phyloP scores from a whole-genome alignment of 2,329 filamentous ascomycete species.

The Fusarium coffeatum region DNA sequence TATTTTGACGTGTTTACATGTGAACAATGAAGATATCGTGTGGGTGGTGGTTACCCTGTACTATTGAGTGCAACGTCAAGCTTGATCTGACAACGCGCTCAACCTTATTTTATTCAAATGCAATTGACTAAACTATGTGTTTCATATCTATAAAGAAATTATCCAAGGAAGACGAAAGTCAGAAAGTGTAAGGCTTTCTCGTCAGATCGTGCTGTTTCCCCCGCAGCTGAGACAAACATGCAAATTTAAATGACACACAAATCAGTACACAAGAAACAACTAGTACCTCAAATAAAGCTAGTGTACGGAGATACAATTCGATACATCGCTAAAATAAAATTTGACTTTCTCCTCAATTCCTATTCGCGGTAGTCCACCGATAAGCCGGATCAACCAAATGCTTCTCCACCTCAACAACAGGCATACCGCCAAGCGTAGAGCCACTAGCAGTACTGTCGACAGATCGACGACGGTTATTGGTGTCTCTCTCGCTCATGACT shows the following conservation, averaged over 20 bases:
- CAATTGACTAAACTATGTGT: too few species aligned
- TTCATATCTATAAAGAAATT: too few species aligned
- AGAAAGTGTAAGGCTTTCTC: too few species aligned
- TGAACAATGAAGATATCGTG: fast-evolving
- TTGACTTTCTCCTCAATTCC: neutral
- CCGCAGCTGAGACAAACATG: too few species aligned
- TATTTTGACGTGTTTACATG: neutral
- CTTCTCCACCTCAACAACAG: conserved; percentile 12
- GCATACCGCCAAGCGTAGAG: conserved; percentile 12
- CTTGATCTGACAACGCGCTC: too few species aligned
- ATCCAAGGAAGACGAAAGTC: too few species aligned
- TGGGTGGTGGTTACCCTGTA: neutral
- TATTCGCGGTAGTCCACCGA: conserved; percentile 31
- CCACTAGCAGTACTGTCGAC: conserved; percentile 9
- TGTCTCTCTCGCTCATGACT: conserved; percentile 13
- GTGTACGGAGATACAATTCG: neutral
- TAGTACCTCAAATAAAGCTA: neutral
- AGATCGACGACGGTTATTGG: conserved; percentile 3
- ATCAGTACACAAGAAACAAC: too few species aligned
- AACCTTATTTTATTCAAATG: too few species aligned
- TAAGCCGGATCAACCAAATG: conserved; percentile 15
- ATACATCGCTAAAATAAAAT: neutral
- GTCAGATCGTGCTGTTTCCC: too few species aligned
- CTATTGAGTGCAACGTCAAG: too few species aligned
- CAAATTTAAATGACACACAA: too few species aligned